Percentiles rank a stretch among this genome's conserved stretches.
Conservation (phyloP, 2,329 filamentous ascomycete genomes). For the Scopulariopsis brevicaulis region DNA sequence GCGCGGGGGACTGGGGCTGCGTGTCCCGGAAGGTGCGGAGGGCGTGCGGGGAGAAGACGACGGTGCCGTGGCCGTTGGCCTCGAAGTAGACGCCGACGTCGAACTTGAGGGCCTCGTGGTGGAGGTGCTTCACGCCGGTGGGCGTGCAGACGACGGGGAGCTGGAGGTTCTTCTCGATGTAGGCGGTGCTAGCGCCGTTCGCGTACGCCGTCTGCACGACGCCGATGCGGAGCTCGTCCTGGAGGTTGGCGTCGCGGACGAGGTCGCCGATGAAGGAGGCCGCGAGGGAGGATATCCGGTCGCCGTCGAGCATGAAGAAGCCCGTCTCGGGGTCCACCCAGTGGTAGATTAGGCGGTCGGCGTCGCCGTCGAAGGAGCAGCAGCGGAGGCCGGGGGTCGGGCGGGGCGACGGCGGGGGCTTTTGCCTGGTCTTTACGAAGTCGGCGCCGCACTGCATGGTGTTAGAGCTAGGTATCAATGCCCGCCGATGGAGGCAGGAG, state of each 20-base stretch:
- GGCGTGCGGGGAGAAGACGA: slow-evolving; percentile 83
- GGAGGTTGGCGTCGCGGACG: slow-evolving; percentile 65
- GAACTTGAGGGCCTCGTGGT: slow-evolving; percentile 90
- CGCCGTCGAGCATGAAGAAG: slow-evolving; percentile 90
- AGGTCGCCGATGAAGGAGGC: slow-evolving; percentile 91
- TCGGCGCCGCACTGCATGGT: slow-evolving; percentile 71
- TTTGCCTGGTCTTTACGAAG: slow-evolving; percentile 94
- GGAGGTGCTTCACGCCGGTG: slow-evolving; percentile 94
- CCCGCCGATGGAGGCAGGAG: neutral
- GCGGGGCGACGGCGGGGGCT: slow-evolving; percentile 74
- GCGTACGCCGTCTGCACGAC: slow-evolving; percentile 97
- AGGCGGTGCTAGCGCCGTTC: slow-evolving; percentile 88
- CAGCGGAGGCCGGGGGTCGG: slow-evolving; percentile 65
- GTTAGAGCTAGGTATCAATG: neutral
- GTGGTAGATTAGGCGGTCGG: slow-evolving; percentile 92
- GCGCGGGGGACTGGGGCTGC: slow-evolving; percentile 80
- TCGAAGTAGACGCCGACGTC: slow-evolving; percentile 98
- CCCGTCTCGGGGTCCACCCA: slow-evolving; percentile 71
- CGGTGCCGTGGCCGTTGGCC: slow-evolving; percentile 94
- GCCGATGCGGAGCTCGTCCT: slow-evolving; percentile 75
- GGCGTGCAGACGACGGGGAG: slow-evolving; percentile 88
- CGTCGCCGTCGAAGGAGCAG: slow-evolving; percentile 90
- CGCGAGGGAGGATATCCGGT: slow-evolving; percentile 89
- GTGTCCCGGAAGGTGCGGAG: slow-evolving; percentile 67
- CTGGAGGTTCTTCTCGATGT: slow-evolving; percentile 77